Conservation (phyloP, 441 rosid genomes). For the Arabidopsis lyrata region DNA sequence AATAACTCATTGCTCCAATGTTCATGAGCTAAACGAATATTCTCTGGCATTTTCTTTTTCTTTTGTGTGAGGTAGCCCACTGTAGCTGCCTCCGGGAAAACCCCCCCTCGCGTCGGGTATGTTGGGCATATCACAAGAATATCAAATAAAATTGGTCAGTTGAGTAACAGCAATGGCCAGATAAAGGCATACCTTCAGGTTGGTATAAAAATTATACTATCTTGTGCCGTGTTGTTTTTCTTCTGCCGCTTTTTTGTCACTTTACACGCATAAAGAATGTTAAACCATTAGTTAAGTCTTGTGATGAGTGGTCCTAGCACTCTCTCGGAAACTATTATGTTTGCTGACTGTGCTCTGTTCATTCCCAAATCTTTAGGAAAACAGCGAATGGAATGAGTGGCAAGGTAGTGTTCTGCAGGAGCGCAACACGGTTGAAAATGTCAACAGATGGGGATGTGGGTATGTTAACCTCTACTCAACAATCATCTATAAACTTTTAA, state of each 20-base stretch:
- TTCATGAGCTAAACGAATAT: conserved; percentile 27
- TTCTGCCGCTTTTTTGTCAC: conserved; percentile 18
- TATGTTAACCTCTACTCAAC: conserved; percentile 43
- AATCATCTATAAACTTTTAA: conserved; percentile 20
- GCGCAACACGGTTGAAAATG: conserved; percentile 93
- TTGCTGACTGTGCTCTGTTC: conserved; percentile 33
- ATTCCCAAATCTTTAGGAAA: conserved; percentile 60
- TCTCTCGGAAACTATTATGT: neutral
- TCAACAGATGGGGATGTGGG: conserved; percentile 98
- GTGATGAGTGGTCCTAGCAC: conserved; percentile 13
- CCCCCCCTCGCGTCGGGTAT: conserved; percentile 78
- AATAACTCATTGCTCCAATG: conserved; percentile 10
- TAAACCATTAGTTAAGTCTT: conserved; percentile 10
- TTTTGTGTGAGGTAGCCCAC: conserved; percentile 73
- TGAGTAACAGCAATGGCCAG: conserved; percentile 64
- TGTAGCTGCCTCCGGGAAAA: conserved; percentile 70
- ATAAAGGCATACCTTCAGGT: conserved; percentile 69
- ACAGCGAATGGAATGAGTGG: conserved; percentile 93
- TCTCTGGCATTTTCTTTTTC: conserved; percentile 10
- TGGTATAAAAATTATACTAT: conserved; percentile 26
- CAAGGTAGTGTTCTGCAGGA: conserved; percentile 78
- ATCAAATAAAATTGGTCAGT: conserved; percentile 78
- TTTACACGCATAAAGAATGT: conserved; percentile 21
- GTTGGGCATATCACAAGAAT: conserved; percentile 90
- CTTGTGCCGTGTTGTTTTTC: conserved; percentile 18